Evolutionary conservation across 306 rosid genomes (phyloP).

Genomic region (Cicer pinnatifidum): DNA sequence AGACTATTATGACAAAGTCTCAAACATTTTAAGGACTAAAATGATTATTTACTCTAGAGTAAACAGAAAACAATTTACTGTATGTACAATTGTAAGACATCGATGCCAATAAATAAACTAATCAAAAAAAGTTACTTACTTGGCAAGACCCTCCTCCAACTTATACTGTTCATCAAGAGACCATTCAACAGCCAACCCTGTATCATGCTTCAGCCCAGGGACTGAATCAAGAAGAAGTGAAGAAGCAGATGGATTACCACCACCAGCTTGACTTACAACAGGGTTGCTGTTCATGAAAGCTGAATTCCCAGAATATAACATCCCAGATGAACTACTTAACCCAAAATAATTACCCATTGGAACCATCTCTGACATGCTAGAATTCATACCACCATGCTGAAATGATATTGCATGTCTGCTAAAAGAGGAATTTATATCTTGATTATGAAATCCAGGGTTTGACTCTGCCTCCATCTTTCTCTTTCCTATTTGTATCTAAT

Average conservation of each 20-base stretch:
- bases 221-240: conserved; percentile 83
- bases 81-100: conserved; percentile 18
- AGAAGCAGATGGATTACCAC: conserved; percentile 55
- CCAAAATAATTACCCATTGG: conserved; percentile 75
- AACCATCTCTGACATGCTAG: conserved; percentile 79
- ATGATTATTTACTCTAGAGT: background rate
- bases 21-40: no score
- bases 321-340: conserved; percentile 54
- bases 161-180: conserved; percentile 85
- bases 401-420: conserved; percentile 84
- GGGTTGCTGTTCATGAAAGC: conserved; percentile 57
- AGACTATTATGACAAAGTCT: no score
- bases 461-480: conserved; percentile 79
- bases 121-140: conserved; percentile 60
- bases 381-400: conserved; percentile 76
- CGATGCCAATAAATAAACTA: background rate
- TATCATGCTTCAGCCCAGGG: conserved; percentile 89
- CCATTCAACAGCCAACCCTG: conserved; percentile 97
- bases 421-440: conserved; percentile 64
- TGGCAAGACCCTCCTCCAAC: conserved; percentile 82
- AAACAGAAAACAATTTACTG: conserved; percentile 36
- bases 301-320: conserved; percentile 73
- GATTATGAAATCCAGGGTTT: conserved; percentile 70
- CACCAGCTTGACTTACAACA: conserved; percentile 65
- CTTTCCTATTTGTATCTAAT: conserved; percentile 34